Conservation (phyloP, 2,329 filamentous ascomycete species). For the Sodiomyces alkalinus region DNA sequence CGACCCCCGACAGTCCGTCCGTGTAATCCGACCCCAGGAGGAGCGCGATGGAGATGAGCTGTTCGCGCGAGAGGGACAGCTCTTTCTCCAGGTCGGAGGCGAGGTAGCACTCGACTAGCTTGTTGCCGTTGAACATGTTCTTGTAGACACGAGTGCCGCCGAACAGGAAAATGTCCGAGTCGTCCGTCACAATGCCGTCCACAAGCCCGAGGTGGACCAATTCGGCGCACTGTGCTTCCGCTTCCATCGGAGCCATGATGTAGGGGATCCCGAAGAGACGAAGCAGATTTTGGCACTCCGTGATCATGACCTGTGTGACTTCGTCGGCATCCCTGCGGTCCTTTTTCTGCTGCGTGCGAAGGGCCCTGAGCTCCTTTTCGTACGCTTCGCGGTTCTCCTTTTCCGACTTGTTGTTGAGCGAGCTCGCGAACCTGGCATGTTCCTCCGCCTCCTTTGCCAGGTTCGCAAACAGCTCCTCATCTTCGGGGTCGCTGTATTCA, state of each 20-base stretch:
- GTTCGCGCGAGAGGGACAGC: conserved; percentile 69
- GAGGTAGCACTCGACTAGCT: conserved; percentile 94
- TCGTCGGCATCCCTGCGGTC: conserved; percentile 93
- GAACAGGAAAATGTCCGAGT: conserved; percentile 93
- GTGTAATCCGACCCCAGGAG: conserved; percentile 91
- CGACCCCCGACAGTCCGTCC: conserved; percentile 77
- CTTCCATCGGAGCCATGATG: conserved; percentile 96
- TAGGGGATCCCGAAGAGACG: conserved; percentile 88
- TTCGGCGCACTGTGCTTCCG: conserved; percentile 92
- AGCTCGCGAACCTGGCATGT: conserved; percentile 81
- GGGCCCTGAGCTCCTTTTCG: conserved; percentile 70
- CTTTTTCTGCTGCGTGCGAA: conserved; percentile 91
- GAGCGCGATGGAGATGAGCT: conserved; percentile 81
- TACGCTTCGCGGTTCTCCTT: conserved; percentile 63
- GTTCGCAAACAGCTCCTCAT: conserved; percentile 75
- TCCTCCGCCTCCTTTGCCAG: conserved; percentile 86
- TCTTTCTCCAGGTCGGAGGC: conserved; percentile 73
- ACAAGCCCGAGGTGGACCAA: conserved; percentile 76
- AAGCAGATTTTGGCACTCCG: conserved; percentile 84
- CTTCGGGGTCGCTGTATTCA: conserved; percentile 73
- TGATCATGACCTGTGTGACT: conserved; percentile 90
- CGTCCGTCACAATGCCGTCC: conserved; percentile 94
- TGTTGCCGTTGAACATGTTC: conserved; percentile 99
- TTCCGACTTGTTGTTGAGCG: conserved; percentile 62
- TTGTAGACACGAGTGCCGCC: conserved; percentile 95